Conservation (phyloP, 2,329 filamentous ascomycete genomes). For the Diaporthe citrichinensis region DNA sequence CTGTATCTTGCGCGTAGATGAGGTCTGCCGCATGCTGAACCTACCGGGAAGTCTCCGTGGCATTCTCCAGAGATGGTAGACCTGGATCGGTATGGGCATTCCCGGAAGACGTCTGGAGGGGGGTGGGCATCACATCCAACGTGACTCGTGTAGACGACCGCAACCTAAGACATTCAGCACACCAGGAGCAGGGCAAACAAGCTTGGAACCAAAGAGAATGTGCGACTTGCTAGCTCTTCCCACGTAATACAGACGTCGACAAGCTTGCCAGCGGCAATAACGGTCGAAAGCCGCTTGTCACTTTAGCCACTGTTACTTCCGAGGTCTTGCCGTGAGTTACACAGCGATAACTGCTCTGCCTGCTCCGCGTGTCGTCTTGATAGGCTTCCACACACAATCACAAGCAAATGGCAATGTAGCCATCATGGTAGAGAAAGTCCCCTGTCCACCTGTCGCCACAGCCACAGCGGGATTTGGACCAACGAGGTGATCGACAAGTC, state of each 20-base stretch:
- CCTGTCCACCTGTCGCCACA: constrained; percentile 25
- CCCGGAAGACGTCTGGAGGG: constrained; percentile 42
- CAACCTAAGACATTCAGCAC: constrained; percentile 52
- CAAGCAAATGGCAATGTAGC: constrained; percentile 1
- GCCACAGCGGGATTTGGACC: background rate
- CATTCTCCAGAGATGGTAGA: background rate
- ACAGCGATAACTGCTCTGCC: constrained; percentile 17
- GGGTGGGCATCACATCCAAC: constrained; percentile 45
- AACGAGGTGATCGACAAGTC: constrained; percentile 12
- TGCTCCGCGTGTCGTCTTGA: constrained; percentile 22
- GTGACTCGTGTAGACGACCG: constrained; percentile 48
- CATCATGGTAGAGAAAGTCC: constrained; percentile 6
- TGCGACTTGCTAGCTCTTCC: constrained; percentile 29
- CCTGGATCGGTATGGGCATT: constrained; percentile 43
- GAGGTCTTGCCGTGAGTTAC: constrained; percentile 18
- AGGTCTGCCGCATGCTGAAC: constrained; percentile 13
- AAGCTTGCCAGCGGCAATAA: constrained; percentile 36
- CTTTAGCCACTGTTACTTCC: constrained; percentile 18
- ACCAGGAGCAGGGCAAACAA: constrained; percentile 45
- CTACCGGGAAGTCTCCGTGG: constrained; percentile 45
- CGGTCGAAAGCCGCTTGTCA: constrained; percentile 9
- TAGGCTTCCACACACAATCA: constrained; percentile 25
- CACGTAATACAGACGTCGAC: constrained; percentile 34
- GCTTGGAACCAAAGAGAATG: constrained; percentile 34
- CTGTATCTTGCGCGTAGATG: constrained; percentile 9